Evolutionary conservation across 2,329 filamentous ascomycete genomes (phyloP), one percentile per base, ranked within the genome.

Genomic region (Aspergillus sp.): DNA sequence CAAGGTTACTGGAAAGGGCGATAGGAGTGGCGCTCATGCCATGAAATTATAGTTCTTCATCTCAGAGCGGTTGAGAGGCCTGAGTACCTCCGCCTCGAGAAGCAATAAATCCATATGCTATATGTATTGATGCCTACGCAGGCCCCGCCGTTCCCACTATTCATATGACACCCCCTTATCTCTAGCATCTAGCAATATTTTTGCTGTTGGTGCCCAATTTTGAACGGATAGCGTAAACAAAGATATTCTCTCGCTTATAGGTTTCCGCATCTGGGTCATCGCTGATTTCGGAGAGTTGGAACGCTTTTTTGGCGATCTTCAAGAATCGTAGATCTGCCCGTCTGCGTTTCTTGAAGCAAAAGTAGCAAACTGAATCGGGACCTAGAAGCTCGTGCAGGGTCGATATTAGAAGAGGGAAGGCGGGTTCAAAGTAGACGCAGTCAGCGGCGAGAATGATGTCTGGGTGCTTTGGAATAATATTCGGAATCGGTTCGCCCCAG

Each of bases 381-480:
- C 86, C 84, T 66, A 97, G 82, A 52, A 97, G 82, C 65, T 91
- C 87, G 62, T 85, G 82, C 66, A 98, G 80, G 6, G 94, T 98
- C 65, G 87, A 81, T 72, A 95, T 85, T 51, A 99, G 84, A 38
- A 97, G 82, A 31, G 94, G 93, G 73, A 98, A 98, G 1, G 95
- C 92, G 3, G 94, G 93, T 77, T 98, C 95, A 76, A 96, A 96
- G 81, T 98, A 99, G 53, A 97, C 93, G 78, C 94, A 98, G 77
- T 98, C 95, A 46, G 93, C 94, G 3, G 95, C 95, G n/a, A 98
- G 84, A 59, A 99, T 88, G 59, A 97, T 83, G 70, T 93, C 88
- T 19, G 93, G 92, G 83, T 81, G 58, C 82, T 66, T 57, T 23
- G 76, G 77, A 38, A 80, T 74, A 38, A 54, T 81, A 64, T 59